Base-by-base conservation (phyloP, 1,139 yeast species). In the Taphrina confusa region DNA sequence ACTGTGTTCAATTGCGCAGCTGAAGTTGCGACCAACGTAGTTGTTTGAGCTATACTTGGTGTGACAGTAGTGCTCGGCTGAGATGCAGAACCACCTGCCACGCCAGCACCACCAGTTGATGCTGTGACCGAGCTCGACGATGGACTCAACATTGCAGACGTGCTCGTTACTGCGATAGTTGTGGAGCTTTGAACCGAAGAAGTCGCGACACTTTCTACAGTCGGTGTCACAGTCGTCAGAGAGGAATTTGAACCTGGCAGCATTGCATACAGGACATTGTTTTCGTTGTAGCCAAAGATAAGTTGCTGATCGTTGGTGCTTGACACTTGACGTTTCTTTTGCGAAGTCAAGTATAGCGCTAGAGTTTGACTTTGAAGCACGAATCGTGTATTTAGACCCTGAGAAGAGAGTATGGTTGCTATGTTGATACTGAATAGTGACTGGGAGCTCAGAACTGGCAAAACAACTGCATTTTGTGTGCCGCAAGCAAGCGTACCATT, bases 401-500 rank as follows among this genome's bases (percentile, higher is more conserved):
- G 2, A 18, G 28, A 6, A 8, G 42, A 22, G 9, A 18, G 16
- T 5, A 22, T 8, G n/a, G 34, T 18, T 9, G 14, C n/a, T 31
- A 47, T 6, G 11, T 47, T 30, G 42, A 47, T 47, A 12, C 25
- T 33, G 31, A 25, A 47, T 4, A 33, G 30, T 31, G 34, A 31
- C 12, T 27, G 25, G 12, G 42, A 20, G 6, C 23, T 47, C 11
- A 30, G 6, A 14, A 16, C 23, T 31, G 52, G 40, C 12, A 34
- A 8, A 6, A 47, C 12, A 1, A 47, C 9, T 11, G 52, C 39
- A 25, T 22, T 20, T 27, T 4, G 23, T 5, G 12, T 11, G n/a
- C 42, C 52, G 31, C 52, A 47, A 20, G 52, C 39, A 40, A 47
- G n/a, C 2, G 52, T 33, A 3, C 52, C 52, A 14, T 47, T 47